Evolutionary conservation across 2,329 filamentous ascomycete species (phyloP).

Genomic region (Aspergillus japonicus): DNA sequence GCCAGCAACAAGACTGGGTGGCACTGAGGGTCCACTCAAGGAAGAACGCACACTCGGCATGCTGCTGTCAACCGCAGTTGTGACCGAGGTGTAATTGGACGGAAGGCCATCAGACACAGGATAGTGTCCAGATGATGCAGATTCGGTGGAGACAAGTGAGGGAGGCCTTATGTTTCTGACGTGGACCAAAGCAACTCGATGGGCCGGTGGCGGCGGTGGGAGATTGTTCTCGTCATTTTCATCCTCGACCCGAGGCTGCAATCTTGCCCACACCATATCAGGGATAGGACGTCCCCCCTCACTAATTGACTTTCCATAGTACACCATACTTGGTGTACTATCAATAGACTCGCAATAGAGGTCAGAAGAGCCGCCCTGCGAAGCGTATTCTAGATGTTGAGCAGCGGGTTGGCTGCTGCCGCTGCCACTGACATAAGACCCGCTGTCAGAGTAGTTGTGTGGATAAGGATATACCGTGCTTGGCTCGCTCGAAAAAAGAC

Average conservation of each 20-base stretch:
- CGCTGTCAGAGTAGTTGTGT: background rate
- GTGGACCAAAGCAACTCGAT: background rate
- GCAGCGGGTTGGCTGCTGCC: too few species aligned
- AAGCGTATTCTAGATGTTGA: too few species aligned
- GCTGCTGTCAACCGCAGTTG: background rate
- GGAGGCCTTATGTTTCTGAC: background rate
- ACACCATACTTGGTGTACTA: background rate
- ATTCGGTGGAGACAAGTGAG: background rate
- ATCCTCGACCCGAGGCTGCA: constrained; percentile 51
- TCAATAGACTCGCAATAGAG: background rate
- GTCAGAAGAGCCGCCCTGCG: too few species aligned
- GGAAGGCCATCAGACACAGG: background rate
- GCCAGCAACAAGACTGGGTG: constrained; percentile 44
- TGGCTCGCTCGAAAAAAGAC: background rate
- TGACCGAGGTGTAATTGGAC: background rate
- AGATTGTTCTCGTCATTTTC: constrained; percentile 41
- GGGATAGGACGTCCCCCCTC: background rate
- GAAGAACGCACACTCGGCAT: constrained; percentile 16
- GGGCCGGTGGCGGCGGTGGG: constrained; percentile 24
- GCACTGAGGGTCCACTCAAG: constrained; percentile 33
- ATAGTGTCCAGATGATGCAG: background rate
- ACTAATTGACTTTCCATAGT: background rate
- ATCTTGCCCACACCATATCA: constrained; percentile 37
- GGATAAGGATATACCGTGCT: background rate
- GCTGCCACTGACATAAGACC: background rate